Evolutionary conservation across 768 basidiomycete genomes (phyloP).

Genomic region (Rhodosporidiobolus odoratus): DNA sequence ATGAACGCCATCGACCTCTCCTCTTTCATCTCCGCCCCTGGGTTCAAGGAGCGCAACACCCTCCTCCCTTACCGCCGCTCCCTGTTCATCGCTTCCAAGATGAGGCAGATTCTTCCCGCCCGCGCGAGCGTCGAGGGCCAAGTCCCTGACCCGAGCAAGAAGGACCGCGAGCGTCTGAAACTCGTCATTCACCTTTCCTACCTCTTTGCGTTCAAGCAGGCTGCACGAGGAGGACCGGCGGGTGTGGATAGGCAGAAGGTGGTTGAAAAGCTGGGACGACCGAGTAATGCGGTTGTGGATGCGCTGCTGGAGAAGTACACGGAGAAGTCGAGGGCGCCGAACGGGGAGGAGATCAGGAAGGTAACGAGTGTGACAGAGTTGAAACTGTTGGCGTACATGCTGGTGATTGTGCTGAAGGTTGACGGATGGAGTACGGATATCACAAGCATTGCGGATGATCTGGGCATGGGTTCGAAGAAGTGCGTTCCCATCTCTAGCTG

Average conservation of each 20-base stretch:
- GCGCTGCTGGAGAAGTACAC: constrained; percentile 73
- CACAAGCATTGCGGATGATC: constrained; percentile 63
- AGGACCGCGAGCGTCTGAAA: constrained; percentile 47
- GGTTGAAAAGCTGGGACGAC: constrained; percentile 54
- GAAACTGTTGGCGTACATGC: constrained; percentile 68
- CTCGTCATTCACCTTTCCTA: constrained; percentile 72
- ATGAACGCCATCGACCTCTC: constrained; percentile 64
- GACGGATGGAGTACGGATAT: constrained; percentile 73
- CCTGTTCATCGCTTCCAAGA: constrained; percentile 66
- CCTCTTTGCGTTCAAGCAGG: constrained; percentile 66
- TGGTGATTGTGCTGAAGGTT: constrained; percentile 70
- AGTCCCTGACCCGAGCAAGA: constrained; percentile 44
- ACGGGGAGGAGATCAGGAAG: constrained; percentile 47
- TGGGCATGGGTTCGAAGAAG: constrained; percentile 62
- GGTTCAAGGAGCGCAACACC: constrained; percentile 53
- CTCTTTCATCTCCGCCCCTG: constrained; percentile 55
- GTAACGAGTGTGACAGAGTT: constrained; percentile 67
- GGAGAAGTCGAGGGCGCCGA: constrained; percentile 49
- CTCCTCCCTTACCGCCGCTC: constrained; percentile 62
- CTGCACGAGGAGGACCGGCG: constrained; percentile 43
- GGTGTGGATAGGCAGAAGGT: constrained; percentile 54
- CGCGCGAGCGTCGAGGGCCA: constrained; percentile 26
- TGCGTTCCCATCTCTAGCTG: constrained; percentile 54
- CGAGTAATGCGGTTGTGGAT: constrained; percentile 65
- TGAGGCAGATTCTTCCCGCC: constrained; percentile 51